Evolutionary conservation across 176 grass and related monocot genomes (phyloP).

Genomic region (Ensete ventricosum): DNA sequence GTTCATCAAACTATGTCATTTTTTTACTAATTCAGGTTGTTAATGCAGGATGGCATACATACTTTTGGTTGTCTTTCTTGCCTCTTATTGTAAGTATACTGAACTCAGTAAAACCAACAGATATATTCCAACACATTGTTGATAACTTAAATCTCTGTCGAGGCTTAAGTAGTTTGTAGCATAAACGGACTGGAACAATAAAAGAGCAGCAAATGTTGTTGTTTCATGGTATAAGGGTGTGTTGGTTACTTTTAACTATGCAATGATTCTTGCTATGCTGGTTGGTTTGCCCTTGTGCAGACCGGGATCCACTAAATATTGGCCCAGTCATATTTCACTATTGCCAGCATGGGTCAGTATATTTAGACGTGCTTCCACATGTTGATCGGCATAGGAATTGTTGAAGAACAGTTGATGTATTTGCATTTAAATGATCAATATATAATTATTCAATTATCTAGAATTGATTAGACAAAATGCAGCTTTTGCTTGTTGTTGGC

Average conservation of each 20-base stretch:
- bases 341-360: no score
- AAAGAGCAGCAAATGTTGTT: no score
- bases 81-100: slow-evolving; percentile 82
- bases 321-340: no score
- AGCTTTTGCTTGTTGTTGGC: slow-evolving; percentile 46
- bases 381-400: neutral
- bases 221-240: no score
- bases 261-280: no score
- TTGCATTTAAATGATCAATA: neutral
- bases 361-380: no score
- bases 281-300: no score
- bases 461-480: slow-evolving; percentile 10
- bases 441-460: neutral
- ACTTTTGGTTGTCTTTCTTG: slow-evolving; percentile 96
- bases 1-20: neutral
- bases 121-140: neutral
- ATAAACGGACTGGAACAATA: no score
- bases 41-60: slow-evolving; percentile 92
- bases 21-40: neutral
- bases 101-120: neutral
- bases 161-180: neutral
- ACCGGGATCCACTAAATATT: no score
- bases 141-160: neutral
- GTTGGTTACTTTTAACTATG: no score
- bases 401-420: neutral